Evolutionary conservation across 2,329 filamentous ascomycete species (phyloP), one percentile per base, ranked within the genome.

Genomic region (Cladosporium sphaerospermum): DNA sequence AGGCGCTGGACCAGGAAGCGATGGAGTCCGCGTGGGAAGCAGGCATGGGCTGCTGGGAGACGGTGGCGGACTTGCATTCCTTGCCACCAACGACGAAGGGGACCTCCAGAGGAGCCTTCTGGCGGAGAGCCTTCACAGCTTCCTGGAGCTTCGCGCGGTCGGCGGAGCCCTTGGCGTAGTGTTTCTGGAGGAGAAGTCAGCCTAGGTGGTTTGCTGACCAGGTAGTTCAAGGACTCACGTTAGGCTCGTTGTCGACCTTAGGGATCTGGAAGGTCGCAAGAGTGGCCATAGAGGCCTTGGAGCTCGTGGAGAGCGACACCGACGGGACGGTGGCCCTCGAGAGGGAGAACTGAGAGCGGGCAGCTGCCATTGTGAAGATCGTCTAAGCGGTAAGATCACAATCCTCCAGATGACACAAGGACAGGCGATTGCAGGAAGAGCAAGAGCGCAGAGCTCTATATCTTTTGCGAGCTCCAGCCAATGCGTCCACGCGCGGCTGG

Each of bases 231-330:
- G 14, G 13, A 52, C 88, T 71, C 73, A 96, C 91, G 70, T 96
- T 99, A n/a, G 89, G 89, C 75, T 99, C 93, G 69, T 99, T 99
- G 68, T 82, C 77, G 63, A 96, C 82, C 58, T 84, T 84, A 46
- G 93, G 93, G 48, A 91, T 81, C 76, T 89, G 92, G 80, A 96
- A 97, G 56, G 83, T 79, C 46, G 90, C 91, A 59, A 95, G 77
- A 7, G 83, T 86, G 54, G 84, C 73, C 32, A 53, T 58, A 4
- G 48, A 51, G 18, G 48, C 48, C 48, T 51, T 51, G 36, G 36
- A 39, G 40, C 48, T 33, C 10, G 48, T 40, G 8, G 40, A 42
- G 16, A 51, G 48, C 40, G 48, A 51, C 39, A 44, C 48, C 13
- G 48, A 28, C 9, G 48, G 48, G 28, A 33, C 48, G 40, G 48